Evolutionary conservation across 139 green algal genomes (phyloP).

Genomic region (Micromonas commoda): DNA sequence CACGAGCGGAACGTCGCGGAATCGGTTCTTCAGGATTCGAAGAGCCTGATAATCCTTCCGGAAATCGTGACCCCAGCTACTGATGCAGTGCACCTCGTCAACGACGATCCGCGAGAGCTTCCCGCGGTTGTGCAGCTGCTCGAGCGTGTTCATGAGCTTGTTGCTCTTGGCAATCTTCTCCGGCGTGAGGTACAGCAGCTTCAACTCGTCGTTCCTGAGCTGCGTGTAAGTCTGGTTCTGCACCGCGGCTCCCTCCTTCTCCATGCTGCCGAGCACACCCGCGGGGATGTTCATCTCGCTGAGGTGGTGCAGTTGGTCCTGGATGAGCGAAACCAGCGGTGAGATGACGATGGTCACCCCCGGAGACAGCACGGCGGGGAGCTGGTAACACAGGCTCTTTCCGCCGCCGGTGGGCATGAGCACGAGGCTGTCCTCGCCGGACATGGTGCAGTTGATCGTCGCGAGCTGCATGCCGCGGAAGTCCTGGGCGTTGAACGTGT

Average conservation of each 20-base stretch:
- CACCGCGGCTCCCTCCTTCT: neutral
- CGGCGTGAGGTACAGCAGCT: conserved; percentile 84
- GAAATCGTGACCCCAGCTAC: conserved; percentile 60
- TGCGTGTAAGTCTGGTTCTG: neutral
- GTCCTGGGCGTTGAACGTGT: conserved; percentile 21
- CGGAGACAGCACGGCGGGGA: conserved; percentile 25
- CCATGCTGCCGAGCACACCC: neutral
- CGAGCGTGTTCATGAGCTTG: conserved; percentile 54
- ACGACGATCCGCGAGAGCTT: conserved; percentile 54
- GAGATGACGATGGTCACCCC: conserved; percentile 53
- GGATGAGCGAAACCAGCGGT: conserved; percentile 75
- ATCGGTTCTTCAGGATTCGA: conserved; percentile 34
- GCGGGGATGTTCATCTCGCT: conserved; percentile 17
- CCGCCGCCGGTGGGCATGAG: conserved; percentile 92
- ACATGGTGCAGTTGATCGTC: conserved; percentile 56
- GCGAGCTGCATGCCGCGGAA: conserved; percentile 47
- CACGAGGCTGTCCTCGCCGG: conserved; percentile 73
- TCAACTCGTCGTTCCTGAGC: conserved; percentile 26
- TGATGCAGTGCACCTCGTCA: conserved; percentile 64
- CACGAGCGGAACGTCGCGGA: conserved; percentile 47
- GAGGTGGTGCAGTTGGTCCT: conserved; percentile 68
- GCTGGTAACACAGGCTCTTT: conserved; percentile 73
- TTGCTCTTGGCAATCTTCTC: conserved; percentile 73
- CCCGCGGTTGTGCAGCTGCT: conserved; percentile 45
- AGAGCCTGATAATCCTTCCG: conserved; percentile 58